Evolutionary conservation across 2,329 filamentous ascomycete genomes (phyloP).

Genomic region (Penicillium palitans): DNA sequence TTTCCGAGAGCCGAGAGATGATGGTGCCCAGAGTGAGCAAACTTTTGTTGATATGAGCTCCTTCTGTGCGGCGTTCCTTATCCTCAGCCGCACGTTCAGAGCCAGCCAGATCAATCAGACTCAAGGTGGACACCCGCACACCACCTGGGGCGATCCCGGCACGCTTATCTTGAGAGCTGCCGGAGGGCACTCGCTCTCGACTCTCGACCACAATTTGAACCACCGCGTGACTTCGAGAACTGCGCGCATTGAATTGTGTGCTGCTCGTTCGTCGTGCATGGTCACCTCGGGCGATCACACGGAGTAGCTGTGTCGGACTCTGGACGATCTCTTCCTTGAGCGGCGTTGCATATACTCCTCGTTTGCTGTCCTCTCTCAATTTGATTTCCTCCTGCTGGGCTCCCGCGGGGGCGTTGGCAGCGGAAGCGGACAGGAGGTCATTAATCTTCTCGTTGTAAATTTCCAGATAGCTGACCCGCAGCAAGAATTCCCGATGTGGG

Average conservation of each 20-base stretch:
- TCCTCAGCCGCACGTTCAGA: slow-evolving; percentile 94
- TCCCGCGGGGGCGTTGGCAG: slow-evolving; percentile 54
- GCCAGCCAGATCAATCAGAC: slow-evolving; percentile 92
- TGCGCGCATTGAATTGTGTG: slow-evolving; percentile 95
- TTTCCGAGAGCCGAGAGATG: slow-evolving; percentile 85
- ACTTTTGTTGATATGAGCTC: slow-evolving; percentile 98
- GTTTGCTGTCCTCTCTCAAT: slow-evolving; percentile 90
- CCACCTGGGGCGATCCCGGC: slow-evolving; percentile 76
- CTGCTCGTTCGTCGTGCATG: slow-evolving; percentile 86
- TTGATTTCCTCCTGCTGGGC: slow-evolving; percentile 89
- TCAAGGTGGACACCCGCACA: slow-evolving; percentile 91
- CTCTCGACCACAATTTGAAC: slow-evolving; percentile 99
- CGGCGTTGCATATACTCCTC: slow-evolving; percentile 93
- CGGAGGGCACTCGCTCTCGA: slow-evolving; percentile 73
- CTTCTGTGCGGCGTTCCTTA: slow-evolving; percentile 90
- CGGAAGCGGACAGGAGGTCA: slow-evolving; percentile 79
- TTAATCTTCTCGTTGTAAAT: slow-evolving; percentile 99
- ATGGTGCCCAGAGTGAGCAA: slow-evolving; percentile 92
- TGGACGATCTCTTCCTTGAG: slow-evolving; percentile 98
- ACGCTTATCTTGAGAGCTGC: slow-evolving; percentile 60
- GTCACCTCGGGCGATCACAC: slow-evolving; percentile 93
- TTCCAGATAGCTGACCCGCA: slow-evolving; percentile 95
- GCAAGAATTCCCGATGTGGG: slow-evolving; percentile 85
- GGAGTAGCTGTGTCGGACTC: slow-evolving; percentile 88
- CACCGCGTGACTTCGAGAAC: slow-evolving; percentile 95